Conservation (phyloP, 352 stramenopile species). For the Phytophthora tentaculata region DNA sequence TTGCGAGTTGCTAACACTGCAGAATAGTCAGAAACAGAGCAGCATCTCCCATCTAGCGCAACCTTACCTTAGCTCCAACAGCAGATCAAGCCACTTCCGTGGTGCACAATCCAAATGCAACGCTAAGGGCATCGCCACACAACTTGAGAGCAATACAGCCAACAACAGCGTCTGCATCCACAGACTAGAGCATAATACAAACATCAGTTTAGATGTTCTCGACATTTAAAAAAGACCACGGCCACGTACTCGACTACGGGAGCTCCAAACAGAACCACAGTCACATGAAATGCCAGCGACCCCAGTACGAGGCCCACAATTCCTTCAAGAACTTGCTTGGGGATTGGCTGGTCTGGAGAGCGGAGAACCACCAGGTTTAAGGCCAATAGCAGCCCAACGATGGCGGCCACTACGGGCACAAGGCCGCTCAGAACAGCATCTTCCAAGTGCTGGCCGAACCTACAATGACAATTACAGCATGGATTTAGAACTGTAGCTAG, state of each 20-base stretch:
- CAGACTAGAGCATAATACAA: conserved; percentile 45
- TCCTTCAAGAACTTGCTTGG: conserved; percentile 24
- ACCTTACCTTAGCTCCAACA: conserved; percentile 61
- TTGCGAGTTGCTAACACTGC: conserved; percentile 44
- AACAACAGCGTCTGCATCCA: conserved; percentile 69
- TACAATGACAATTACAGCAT: conserved; percentile 9
- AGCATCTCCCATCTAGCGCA: background rate
- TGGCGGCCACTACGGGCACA: conserved; percentile 40
- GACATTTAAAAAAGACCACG: background rate
- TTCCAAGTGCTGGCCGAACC: conserved; percentile 48
- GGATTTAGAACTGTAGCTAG: conserved; percentile 2
- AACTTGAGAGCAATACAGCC: conserved; percentile 57
- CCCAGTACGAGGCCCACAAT: conserved; percentile 45
- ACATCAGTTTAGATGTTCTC: conserved; percentile 4
- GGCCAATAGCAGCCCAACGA: conserved; percentile 38
- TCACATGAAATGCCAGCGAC: conserved; percentile 55
- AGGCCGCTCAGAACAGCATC: conserved; percentile 54
- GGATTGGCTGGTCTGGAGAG: conserved; percentile 12
- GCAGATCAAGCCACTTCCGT: conserved; percentile 56
- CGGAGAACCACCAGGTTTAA: conserved; percentile 39
- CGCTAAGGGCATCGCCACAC: conserved; percentile 51
- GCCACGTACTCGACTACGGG: conserved; percentile 60
- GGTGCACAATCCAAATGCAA: conserved; percentile 44
- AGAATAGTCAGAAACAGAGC: conserved; percentile 1
- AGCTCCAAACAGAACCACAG: conserved; percentile 79